Evolutionary conservation across 495 filamentous ascomycete species (phyloP).

Genomic region (Xylaria scruposa): DNA sequence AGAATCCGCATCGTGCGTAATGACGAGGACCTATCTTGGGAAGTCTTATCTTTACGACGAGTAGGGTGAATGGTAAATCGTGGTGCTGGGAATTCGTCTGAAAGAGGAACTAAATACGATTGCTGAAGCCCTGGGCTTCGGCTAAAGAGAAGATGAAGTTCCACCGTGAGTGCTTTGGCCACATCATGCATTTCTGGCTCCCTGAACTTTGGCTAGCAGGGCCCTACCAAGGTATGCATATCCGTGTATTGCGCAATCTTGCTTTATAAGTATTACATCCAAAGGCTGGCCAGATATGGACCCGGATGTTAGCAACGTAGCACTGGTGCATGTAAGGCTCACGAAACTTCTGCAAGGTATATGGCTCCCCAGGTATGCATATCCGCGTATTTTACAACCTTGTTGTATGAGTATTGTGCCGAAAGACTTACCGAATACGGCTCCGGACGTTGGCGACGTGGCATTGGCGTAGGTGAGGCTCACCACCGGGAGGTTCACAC

Average conservation of each 20-base stretch:
- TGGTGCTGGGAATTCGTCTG: not conserved
- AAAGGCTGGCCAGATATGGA: not conserved
- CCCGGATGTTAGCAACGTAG: not conserved
- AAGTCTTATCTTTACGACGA: not conserved
- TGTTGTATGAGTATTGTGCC: no score
- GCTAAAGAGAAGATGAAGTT: conserved; percentile 5
- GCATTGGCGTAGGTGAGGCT: no score
- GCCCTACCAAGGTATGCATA: conserved; percentile 1
- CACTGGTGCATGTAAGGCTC: conserved; percentile 7
- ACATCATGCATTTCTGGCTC: conserved; percentile 5
- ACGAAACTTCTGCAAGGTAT: not conserved
- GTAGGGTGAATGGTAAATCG: conserved; percentile 9
- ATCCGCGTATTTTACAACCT: no score
- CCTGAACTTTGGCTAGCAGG: not conserved
- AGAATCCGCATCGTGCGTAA: conserved; percentile 10
- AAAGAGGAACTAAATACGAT: conserved; percentile 17
- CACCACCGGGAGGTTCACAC: no score
- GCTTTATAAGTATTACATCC: not conserved
- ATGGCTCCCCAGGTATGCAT: not conserved
- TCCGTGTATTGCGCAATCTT: not conserved
- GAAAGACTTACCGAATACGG: no score
- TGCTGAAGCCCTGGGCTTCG: not conserved
- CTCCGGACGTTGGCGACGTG: no score
- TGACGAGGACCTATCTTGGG: not conserved
- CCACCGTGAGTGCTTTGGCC: conserved; percentile 11